Conservation (phyloP, 2,329 filamentous ascomycete genomes). For the Colletotrichum sojae region DNA sequence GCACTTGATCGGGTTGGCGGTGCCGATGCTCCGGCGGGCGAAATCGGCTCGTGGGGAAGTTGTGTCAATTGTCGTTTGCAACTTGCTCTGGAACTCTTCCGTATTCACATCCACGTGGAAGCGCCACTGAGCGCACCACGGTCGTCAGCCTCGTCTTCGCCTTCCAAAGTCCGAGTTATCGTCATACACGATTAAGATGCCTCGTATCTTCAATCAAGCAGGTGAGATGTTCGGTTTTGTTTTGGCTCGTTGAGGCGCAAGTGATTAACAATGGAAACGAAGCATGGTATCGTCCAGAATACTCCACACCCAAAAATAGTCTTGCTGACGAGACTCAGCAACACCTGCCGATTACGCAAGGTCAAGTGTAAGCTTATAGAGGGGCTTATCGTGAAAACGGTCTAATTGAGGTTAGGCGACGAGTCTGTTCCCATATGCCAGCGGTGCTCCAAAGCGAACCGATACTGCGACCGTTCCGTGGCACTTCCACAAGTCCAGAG, state of each 20-base stretch:
- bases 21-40: constrained; percentile 1
- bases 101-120: no score
- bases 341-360: constrained; percentile 55
- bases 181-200: neutral
- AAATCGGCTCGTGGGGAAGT: neutral
- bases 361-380: constrained; percentile 49
- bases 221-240: constrained; percentile 11
- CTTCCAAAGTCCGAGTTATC: neutral
- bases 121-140: no score
- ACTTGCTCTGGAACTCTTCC: no score
- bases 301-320: no score
- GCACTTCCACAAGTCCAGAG: constrained; percentile 31
- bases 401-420: constrained; percentile 47
- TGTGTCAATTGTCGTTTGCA: no score
- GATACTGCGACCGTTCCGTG: constrained; percentile 53
- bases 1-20: neutral
- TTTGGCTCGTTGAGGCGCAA: neutral
- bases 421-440: constrained; percentile 50
- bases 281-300: neutral
- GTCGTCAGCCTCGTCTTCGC: neutral
- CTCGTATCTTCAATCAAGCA: constrained; percentile 32
- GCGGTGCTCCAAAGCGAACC: constrained; percentile 48
- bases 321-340: constrained; percentile 44
- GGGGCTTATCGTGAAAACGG: neutral
- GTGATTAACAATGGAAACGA: neutral